These are phyloP conservation scores for Pythium dissotocum DNA, from an alignment of 352 stramenopile genomes.

Conservation along the genomic window DNA sequence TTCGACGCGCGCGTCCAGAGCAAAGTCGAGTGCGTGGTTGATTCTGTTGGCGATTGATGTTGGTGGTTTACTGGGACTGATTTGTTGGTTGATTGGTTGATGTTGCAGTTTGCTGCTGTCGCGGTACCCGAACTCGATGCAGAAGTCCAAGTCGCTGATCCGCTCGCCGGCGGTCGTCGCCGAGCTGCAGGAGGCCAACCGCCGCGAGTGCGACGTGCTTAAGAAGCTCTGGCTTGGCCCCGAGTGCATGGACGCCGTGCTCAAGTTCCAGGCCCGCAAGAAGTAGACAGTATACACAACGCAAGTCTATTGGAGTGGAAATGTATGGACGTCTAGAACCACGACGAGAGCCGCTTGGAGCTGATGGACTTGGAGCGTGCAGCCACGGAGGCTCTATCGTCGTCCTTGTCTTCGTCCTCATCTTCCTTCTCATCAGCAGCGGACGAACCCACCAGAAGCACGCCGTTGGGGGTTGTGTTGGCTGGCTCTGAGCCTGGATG, in stretches of 20 bases:
- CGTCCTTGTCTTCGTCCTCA: neutral
- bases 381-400: neutral
- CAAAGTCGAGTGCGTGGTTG: conserved; percentile 58
- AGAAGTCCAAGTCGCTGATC: conserved; percentile 65
- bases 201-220: conserved; percentile 58
- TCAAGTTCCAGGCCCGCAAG: conserved; percentile 77
- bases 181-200: conserved; percentile 60
- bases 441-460: neutral
- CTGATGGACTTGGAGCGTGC: neutral
- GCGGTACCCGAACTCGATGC: conserved; percentile 63
- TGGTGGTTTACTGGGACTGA: too few species aligned
- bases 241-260: conserved; percentile 77
- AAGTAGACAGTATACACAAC: conserved; percentile 23
- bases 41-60: neutral
- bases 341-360: conserved; percentile 28
- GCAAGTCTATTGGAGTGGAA: neutral
- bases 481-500: conserved; percentile 12
- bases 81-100: too few species aligned
- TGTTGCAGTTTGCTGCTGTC: conserved; percentile 49
- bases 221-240: conserved; percentile 72
- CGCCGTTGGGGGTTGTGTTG: neutral
- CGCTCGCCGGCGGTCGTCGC: conserved; percentile 44
- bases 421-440: neutral
- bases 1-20: conserved; percentile 56
- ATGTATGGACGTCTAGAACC: conserved; percentile 20